phyloP scores from a whole-genome alignment of 352 stramenopile genomes.

The Pelagophyceae sp. region DNA sequence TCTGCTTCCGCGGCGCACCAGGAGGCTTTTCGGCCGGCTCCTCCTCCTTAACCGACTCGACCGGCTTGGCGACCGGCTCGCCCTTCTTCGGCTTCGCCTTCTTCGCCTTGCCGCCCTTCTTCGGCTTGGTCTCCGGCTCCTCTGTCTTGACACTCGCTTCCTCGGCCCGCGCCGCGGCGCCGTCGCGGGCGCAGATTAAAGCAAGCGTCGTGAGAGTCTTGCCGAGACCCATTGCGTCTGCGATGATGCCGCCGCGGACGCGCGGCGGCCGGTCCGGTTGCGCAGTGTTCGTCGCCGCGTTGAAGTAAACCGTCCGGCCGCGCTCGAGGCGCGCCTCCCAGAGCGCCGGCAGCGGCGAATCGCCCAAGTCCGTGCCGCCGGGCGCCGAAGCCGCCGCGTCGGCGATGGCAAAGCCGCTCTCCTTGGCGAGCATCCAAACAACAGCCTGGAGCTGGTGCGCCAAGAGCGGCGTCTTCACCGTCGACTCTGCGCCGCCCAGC shows the following conservation, averaged over 20 bases:
- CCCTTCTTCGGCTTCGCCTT: constrained; percentile 18
- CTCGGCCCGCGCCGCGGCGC: not conserved
- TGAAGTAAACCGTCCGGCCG: constrained; percentile 35
- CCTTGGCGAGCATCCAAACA: constrained; percentile 41
- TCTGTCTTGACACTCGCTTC: not conserved
- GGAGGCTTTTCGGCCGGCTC: too few species aligned
- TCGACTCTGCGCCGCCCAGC: not conserved
- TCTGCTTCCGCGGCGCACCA: constrained; percentile 28
- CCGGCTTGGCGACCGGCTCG: constrained; percentile 1
- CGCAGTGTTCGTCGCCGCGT: constrained; percentile 41
- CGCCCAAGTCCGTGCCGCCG: not conserved
- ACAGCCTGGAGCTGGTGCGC: constrained; percentile 45
- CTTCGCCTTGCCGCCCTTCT: too few species aligned
- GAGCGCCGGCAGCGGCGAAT: constrained; percentile 27
- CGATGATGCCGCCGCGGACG: constrained; percentile 39
- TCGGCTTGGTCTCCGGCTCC: constrained; percentile 16
- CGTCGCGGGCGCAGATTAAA: not conserved
- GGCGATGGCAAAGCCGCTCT: constrained; percentile 28
- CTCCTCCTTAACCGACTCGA: not conserved
- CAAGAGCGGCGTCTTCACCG: constrained; percentile 21
- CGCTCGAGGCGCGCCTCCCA: constrained; percentile 38
- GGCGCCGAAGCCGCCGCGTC: not conserved
- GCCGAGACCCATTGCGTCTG: constrained; percentile 42
- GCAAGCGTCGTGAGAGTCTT: constrained; percentile 31
- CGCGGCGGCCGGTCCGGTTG: constrained; percentile 28